Base-by-base conservation (phyloP, 2,329 filamentous ascomycete species). In the Penicillium sp. region DNA sequence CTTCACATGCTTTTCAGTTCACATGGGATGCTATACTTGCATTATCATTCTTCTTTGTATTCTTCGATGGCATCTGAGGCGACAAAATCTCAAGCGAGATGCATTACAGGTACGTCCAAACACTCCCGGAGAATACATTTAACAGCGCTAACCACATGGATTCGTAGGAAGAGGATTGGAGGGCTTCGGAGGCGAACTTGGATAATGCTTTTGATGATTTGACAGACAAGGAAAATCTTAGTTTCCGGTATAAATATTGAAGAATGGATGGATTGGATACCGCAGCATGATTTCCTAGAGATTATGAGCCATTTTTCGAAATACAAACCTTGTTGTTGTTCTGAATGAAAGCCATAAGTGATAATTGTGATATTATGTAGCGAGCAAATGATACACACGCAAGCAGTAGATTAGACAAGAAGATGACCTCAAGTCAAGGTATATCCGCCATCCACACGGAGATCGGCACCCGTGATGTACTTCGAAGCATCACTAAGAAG, bases 391-490 rank as follows among this genome's bases (percentile, higher is more conserved):
- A 27, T 27, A 7, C 26, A 10, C 10, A 27, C 26, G 6, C 26
- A 27, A 7, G 26, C 18, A 26, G 37, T 46, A 30, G 43, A 36
- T 40, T 8, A 24, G 40, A 39, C 9, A 47, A 34, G 32, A 34
- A 26, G 24, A 18, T 2, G 47, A 39, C 33, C 40, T 72, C 82
- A 91, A 52, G 87, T 91, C 56, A 90, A 77, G n/a, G 89, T 91
- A 75, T 92, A 95, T n/a, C 90, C 90, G 53, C 91, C 91, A 62
- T 95, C 91, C 30, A 95, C 90, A 23, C 90, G 82, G 61, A 94
- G 78, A 61, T 94, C 89, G 1, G 89, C 88, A 3, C 90, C 82
- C 8, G 84, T 86, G 53, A 91, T 85, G 71, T 92, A 93, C 43
- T 78, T 79, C 45, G 84, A 85, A 2, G 91, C 90, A 65, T 94